Conservation (phyloP, 148 eudicot genomes). For the Cornus kousa region DNA sequence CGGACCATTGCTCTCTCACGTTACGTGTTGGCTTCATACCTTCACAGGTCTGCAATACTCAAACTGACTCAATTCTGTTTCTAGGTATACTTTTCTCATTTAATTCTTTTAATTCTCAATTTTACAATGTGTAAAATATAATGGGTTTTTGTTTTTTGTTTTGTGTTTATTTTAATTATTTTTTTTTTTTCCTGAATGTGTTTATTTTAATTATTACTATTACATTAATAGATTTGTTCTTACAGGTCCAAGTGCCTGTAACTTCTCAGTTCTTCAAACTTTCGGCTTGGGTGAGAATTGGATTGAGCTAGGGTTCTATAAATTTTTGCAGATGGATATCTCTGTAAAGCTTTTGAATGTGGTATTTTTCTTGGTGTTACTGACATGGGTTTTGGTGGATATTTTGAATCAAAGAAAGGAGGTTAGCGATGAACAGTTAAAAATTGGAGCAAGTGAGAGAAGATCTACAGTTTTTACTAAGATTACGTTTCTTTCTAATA, state of each 20-base stretch:
- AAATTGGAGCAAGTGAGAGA: constrained; percentile 2
- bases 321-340: constrained; percentile 38
- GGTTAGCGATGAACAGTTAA: constrained; percentile 9
- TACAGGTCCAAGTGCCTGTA: background rate
- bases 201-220: background rate
- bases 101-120: background rate
- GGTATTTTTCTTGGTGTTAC: constrained; percentile 46
- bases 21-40: background rate
- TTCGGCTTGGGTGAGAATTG: too few relatives aligned
- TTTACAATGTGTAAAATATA: background rate
- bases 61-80: constrained; percentile 3
- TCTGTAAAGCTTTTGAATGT: constrained; percentile 41
- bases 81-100: background rate
- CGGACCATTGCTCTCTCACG: background rate
- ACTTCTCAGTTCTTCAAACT: constrained; percentile 19
- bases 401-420: constrained; percentile 29
- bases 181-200: too few relatives aligned
- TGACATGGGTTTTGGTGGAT: constrained; percentile 59
- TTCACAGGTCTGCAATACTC: constrained; percentile 5
- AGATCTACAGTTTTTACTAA: constrained; percentile 23
- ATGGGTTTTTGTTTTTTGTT: constrained; percentile 15
- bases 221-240: constrained; percentile 2
- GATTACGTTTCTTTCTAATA: constrained; percentile 40
- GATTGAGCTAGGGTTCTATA: too few relatives aligned
- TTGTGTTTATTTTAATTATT: background rate